Evolutionary conservation across 2,329 filamentous ascomycete species (phyloP).

Genomic region (Daldinia sp.): DNA sequence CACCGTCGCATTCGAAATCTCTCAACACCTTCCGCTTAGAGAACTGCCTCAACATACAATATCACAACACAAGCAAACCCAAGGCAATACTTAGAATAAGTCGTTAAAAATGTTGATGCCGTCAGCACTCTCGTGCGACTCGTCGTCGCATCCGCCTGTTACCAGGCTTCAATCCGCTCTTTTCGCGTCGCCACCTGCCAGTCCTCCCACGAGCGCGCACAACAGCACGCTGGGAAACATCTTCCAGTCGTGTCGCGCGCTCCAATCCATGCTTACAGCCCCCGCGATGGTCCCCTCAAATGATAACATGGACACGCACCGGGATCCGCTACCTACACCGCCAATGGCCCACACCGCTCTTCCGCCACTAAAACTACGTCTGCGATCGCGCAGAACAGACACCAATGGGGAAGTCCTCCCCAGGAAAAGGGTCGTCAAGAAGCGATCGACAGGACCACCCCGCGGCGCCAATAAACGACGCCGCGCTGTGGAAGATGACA

Average conservation of each 20-base stretch:
- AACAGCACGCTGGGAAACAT: constrained; percentile 61
- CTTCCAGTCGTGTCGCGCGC: constrained; percentile 66
- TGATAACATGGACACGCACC: constrained; percentile 40
- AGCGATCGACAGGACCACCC: constrained; percentile 54
- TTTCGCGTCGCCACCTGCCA: constrained; percentile 67
- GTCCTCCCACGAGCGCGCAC: constrained; percentile 59
- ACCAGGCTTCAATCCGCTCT: constrained; percentile 58
- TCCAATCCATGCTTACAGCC: constrained; percentile 65
- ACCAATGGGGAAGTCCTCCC: constrained; percentile 44
- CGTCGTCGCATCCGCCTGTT: constrained; percentile 56
- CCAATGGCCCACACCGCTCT: constrained; percentile 59
- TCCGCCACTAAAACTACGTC: constrained; percentile 61
- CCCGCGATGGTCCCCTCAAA: constrained; percentile 44
- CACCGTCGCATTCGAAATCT: constrained; percentile 31
- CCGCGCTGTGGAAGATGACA: constrained; percentile 57
- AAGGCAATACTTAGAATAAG: constrained; percentile 4
- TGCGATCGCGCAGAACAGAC: constrained; percentile 57
- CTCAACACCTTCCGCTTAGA: constrained; percentile 6
- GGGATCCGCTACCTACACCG: constrained; percentile 61
- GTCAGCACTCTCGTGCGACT: constrained; percentile 66
- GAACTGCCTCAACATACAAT: neutral
- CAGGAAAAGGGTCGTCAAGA: constrained; percentile 60
- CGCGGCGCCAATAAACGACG: constrained; percentile 64
- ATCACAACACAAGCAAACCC: constrained; percentile 5
- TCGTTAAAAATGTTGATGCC: constrained; percentile 63